phyloP scores from a whole-genome alignment of 805 yeast genomes.

The Cephaloascus fragrans region DNA sequence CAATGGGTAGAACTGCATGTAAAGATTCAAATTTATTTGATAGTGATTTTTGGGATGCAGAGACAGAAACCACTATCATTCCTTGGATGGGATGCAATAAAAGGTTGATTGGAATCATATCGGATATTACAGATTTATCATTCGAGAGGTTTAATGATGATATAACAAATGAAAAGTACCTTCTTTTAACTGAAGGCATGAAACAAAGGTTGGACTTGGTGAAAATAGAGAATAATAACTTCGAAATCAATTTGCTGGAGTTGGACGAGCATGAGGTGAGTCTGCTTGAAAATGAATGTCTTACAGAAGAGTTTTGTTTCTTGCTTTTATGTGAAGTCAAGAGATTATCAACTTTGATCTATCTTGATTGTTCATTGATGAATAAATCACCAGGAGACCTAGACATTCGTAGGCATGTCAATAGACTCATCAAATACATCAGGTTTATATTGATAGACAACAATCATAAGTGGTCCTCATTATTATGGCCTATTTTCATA shows the following conservation, averaged over 20 bases:
- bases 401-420: constrained; percentile 8
- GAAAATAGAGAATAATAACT: not conserved
- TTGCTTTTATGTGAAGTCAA: constrained; percentile 18
- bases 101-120: constrained; percentile 12
- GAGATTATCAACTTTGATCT: constrained; percentile 12
- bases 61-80: constrained; percentile 4
- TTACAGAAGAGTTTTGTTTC: constrained; percentile 15
- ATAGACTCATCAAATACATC: constrained; percentile 10
- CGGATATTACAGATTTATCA: constrained; percentile 22
- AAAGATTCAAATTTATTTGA: constrained; percentile 4
- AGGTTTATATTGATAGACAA: constrained; percentile 15
- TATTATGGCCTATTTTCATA: constrained; percentile 19
- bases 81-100: constrained; percentile 25
- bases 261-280: not conserved
- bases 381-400: constrained; percentile 14
- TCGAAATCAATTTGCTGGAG: not conserved
- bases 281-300: not conserved
- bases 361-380: constrained; percentile 16
- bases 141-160: constrained; percentile 11
- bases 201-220: constrained; percentile 6
- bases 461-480: constrained; percentile 19
- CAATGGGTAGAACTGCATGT: constrained; percentile 7
- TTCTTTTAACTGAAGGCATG: constrained; percentile 8
- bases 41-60: constrained; percentile 1
- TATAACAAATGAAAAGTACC: constrained; percentile 8